These are phyloP conservation scores for Pseudocercospora fijiensis DNA, from an alignment of 2,329 filamentous ascomycete species.

Conservation along the genomic window DNA sequence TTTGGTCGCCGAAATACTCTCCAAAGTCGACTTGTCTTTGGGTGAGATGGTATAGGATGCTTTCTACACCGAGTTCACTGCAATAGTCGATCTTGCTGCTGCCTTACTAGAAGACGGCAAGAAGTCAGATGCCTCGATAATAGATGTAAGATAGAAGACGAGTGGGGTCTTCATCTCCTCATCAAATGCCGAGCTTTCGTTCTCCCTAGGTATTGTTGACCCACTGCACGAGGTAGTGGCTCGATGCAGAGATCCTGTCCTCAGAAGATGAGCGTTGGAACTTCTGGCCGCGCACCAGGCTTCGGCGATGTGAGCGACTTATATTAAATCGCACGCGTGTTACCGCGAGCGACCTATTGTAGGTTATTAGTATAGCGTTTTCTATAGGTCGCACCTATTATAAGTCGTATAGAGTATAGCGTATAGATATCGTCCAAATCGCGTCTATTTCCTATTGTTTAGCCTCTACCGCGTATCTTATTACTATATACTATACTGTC, in stretches of 20 bases:
- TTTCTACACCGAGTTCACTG: slow-evolving; percentile 25
- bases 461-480: no score
- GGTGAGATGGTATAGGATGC: slow-evolving; percentile 29
- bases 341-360: no score
- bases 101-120: slow-evolving; percentile 22
- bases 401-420: no score
- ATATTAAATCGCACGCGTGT: no score
- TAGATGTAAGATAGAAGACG: slow-evolving; percentile 25
- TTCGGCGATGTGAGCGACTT: no score
- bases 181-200: slow-evolving; percentile 21
- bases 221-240: slow-evolving; percentile 30
- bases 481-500: no score
- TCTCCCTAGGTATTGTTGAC: slow-evolving; percentile 28
- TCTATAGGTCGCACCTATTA: no score
- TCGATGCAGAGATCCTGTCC: slow-evolving; percentile 27
- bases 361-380: no score
- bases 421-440: no score
- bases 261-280: slow-evolving; percentile 26
- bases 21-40: slow-evolving; percentile 26
- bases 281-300: slow-evolving; percentile 29
- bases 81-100: slow-evolving; percentile 28
- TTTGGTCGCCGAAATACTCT: slow-evolving; percentile 27
- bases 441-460: no score
- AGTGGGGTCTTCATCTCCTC: slow-evolving; percentile 23
- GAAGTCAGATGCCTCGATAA: slow-evolving; percentile 14